phyloP scores from a whole-genome alignment of 441 rosid genomes.

The Brassica balearica region DNA sequence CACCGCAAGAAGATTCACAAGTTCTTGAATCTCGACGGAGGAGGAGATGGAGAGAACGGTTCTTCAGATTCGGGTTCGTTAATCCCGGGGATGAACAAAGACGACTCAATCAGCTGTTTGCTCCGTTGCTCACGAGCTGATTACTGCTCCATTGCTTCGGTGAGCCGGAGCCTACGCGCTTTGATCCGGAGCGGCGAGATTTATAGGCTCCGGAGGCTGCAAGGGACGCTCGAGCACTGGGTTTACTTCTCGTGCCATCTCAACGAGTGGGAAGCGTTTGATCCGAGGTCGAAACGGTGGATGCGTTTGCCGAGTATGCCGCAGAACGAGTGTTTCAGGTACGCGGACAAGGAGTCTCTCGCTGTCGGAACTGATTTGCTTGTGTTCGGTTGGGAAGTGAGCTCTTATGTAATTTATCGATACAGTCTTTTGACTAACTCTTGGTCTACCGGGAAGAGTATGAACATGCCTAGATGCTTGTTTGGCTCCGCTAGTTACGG shows the following conservation, averaged over 20 bases:
- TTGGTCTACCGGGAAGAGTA: constrained; percentile 68
- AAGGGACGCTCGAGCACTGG: constrained; percentile 77
- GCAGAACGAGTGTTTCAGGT: constrained; percentile 66
- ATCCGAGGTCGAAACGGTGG: constrained; percentile 68
- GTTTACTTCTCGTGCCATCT: constrained; percentile 74
- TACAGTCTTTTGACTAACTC: constrained; percentile 67
- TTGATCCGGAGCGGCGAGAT: constrained; percentile 66
- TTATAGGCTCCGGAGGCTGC: constrained; percentile 60
- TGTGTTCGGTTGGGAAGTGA: constrained; percentile 78
- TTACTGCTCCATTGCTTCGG: constrained; percentile 59
- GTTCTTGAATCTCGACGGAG: constrained; percentile 4
- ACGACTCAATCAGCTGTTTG: constrained; percentile 66
- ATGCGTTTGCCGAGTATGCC: constrained; percentile 71
- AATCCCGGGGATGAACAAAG: constrained; percentile 65
- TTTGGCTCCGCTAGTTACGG: constrained; percentile 82
- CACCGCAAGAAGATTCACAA: constrained; percentile 31
- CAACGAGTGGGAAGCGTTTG: constrained; percentile 80
- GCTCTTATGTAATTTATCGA: constrained; percentile 56
- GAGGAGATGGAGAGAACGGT: constrained; percentile 16
- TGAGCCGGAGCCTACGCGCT: constrained; percentile 59
- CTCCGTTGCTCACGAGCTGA: constrained; percentile 73
- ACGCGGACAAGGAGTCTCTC: constrained; percentile 79
- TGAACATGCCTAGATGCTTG: constrained; percentile 81
- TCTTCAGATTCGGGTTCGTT: constrained; percentile 55
- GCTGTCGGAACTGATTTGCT: constrained; percentile 85